Base-by-base conservation (phyloP, 768 basidiomycete species). In the Leccinum incarnatum region DNA sequence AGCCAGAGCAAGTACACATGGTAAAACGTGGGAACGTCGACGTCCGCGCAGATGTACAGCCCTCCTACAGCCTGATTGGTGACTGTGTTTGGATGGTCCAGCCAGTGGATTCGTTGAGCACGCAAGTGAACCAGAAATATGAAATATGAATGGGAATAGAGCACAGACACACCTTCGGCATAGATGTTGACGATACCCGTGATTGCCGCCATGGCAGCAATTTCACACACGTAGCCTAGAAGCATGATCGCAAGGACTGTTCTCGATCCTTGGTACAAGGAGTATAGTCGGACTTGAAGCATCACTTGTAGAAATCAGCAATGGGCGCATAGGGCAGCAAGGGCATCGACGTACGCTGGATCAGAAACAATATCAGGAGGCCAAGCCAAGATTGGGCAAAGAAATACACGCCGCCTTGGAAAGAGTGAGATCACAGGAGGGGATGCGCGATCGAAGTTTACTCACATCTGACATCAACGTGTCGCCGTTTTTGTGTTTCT, bases 261-360 rank as follows among this genome's bases (percentile, higher is more conserved):
- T 10, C 32, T 57, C 3, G 65, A 66, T 30, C 48, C 15, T 40
- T 27, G 45, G 29, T 59, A 65, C 46, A 62, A 37, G 5, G 60
- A 40, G 14, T 66, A 62, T 19, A 66, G 23, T 15, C 61, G 60
- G 37, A 45, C 57, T 57, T 62, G 64, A 53, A 66, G 60, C 42
- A 65, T 47, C 7, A 66, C 60, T 65, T 40, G 25, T n/a, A 9
- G 7, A n/a, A 1, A 11, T 66, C 17, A 56, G 29, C 4, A 30
- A 34, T 11, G n/a, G 12, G 15, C 11, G 19, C n/a, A 5, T 30
- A 51, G 2, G 10, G 5, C 25, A 15, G 1, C 12, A 7, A 8
- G 25, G 14, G 14, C 9, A 19, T 14, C n/a, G 12, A 62, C 64
- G 48, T 45, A 54, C 52, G 30, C 15, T 61, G 62, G 12, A 61